Evolutionary conservation across 2,329 filamentous ascomycete species (phyloP), one percentile per base, ranked within the genome.

Genomic region (Aspergillus ochraceus): DNA sequence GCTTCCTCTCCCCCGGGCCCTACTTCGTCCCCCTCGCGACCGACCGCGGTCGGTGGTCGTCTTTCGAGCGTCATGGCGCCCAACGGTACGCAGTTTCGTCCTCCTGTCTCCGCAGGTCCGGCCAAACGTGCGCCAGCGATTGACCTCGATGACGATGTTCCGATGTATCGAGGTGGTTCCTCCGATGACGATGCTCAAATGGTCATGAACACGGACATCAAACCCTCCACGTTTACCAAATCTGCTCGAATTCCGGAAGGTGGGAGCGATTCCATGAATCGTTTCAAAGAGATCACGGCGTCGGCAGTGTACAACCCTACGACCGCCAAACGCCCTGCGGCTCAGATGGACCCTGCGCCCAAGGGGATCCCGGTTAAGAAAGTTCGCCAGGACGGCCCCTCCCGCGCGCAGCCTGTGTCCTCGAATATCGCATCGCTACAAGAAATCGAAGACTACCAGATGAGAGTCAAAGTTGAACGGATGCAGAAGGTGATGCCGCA

Each of bases 1-100:
- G 91, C 91, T n/a, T 97, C 93, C 3, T 97, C 94, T 1, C 93
- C 92, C 2, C 83, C 88, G 59, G 84, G 84, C 60, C 75, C 79
- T n/a, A 73, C 77, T 14, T 70, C 74, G 24, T 74, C 79, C 39
- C 74, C 77, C n/a, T 73, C 76, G 39, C 73, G 72, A 56, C 70
- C 67, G 60, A 64, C 57, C 50, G 67, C 70, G 67, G 68, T 71
- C 66, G 72, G 73, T 68, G 79, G 79, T 49, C 74, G 81, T 32
- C 70, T 89, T 49, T 85, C 83, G 22, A 87, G 81, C 62, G 77
- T 86, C 49, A 89, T 96, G 80, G 90, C 91, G 39, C 90, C 92
- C 29, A 84, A 87, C 50, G 90, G 92, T 6, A 96, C 92, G 0
- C 75, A 82, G 10, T 94, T 90, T 69, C 84, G 85, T 64, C 80